These are phyloP conservation scores for Oryza punctata DNA, from an alignment of 176 grass and related monocot species.

Conservation along the genomic window DNA sequence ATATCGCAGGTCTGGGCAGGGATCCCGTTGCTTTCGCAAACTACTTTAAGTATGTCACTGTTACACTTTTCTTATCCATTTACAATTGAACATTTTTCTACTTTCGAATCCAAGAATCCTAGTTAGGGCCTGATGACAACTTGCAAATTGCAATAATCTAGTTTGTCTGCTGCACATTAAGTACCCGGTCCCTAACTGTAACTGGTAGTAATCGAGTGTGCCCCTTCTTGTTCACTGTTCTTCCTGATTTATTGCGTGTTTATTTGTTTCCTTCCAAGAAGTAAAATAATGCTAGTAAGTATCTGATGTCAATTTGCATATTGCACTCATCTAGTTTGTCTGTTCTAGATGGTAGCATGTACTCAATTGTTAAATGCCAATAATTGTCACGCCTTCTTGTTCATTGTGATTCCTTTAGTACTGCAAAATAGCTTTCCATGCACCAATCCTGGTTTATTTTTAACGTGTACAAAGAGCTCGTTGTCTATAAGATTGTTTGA, in stretches of 20 bases:
- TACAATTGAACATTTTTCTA: neutral
- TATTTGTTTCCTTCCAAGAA: neutral
- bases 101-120: neutral
- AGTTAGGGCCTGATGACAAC: neutral
- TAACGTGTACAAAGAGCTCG: too few relatives aligned
- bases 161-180: neutral
- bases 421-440: too few relatives aligned
- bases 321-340: neutral
- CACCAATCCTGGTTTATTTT: too few relatives aligned
- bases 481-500: neutral
- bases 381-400: neutral
- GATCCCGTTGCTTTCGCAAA: slow-evolving; percentile 77
- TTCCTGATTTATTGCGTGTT: neutral
- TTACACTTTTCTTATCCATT: neutral
- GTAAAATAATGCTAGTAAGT: neutral
- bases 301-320: neutral
- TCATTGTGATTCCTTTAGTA: too few relatives aligned
- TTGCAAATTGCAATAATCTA: neutral
- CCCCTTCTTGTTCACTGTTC: neutral
- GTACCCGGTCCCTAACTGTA: neutral
- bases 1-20: slow-evolving; percentile 81
- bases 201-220: neutral
- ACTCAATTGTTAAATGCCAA: neutral
- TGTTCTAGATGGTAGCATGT: neutral
- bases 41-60: slow-evolving; percentile 80